Percentiles rank a stretch among this genome's conserved stretches.
phyloP scores from a whole-genome alignment of 2,329 filamentous ascomycete genomes.

The Aspergillus chevalieri region DNA sequence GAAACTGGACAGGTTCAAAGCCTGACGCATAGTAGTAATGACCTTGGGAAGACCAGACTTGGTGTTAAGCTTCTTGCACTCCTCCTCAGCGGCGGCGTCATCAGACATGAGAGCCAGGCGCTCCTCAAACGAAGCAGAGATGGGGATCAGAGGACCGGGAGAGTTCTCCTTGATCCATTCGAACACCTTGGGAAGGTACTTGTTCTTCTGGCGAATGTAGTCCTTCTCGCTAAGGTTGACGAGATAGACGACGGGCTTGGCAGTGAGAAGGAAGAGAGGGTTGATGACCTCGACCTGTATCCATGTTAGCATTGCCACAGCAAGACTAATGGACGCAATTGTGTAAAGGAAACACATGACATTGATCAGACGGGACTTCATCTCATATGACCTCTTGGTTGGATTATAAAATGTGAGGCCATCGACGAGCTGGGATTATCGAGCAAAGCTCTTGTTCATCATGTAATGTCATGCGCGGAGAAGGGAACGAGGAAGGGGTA shows the following conservation, averaged over 20 bases:
- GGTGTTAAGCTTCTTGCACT: slow-evolving; percentile 80
- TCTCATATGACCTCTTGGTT: slow-evolving; percentile 82
- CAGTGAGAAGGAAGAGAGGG: slow-evolving; percentile 86
- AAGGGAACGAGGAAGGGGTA: slow-evolving; percentile 16
- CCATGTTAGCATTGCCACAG: slow-evolving; percentile 13
- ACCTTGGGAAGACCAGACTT: slow-evolving; percentile 90
- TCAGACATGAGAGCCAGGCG: slow-evolving; percentile 74
- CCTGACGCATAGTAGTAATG: slow-evolving; percentile 86
- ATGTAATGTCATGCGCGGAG: slow-evolving; percentile 45
- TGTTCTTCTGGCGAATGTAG: slow-evolving; percentile 99
- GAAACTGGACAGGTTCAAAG: slow-evolving; percentile 84
- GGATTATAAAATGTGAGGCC: slow-evolving; percentile 58
- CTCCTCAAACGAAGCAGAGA: slow-evolving; percentile 90
- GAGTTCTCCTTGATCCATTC: slow-evolving; percentile 95
- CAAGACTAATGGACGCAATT: slow-evolving; percentile 11
- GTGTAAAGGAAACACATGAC: slow-evolving; percentile 7
- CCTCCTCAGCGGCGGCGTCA: slow-evolving; percentile 70
- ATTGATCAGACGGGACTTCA: slow-evolving; percentile 66
- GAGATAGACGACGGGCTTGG: slow-evolving; percentile 94
- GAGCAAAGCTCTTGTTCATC: slow-evolving; percentile 99
- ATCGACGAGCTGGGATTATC: slow-evolving; percentile 99
- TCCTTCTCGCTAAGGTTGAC: slow-evolving; percentile 97
- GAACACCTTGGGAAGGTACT: slow-evolving; percentile 87
- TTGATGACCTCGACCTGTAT: slow-evolving; percentile 92
- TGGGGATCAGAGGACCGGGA: slow-evolving; percentile 78